These are phyloP conservation scores for Coemansia sp. DNA, from an alignment of 192 early-diverging fungal genomes.

Conservation along the genomic window DNA sequence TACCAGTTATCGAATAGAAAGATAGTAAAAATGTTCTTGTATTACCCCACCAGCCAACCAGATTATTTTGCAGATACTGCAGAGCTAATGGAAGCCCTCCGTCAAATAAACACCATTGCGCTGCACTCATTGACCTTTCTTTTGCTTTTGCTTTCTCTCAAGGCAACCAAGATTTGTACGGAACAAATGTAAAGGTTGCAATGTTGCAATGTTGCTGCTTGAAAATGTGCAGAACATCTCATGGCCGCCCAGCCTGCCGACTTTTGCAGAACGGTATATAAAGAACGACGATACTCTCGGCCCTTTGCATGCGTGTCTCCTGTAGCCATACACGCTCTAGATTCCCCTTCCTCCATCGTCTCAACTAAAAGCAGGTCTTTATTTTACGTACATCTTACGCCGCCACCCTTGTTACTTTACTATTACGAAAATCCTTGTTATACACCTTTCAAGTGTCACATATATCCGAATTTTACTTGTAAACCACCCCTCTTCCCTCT, in stretches of 20 bases:
- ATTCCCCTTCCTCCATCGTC: not conserved
- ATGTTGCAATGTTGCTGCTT: not conserved
- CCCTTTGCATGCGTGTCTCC: not conserved
- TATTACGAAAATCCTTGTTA: not conserved
- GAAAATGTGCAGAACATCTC: no score
- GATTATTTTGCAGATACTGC: not conserved
- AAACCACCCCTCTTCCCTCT: not conserved
- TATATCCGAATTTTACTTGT: not conserved
- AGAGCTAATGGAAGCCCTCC: no score
- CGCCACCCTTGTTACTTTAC: not conserved
- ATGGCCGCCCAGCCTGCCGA: not conserved
- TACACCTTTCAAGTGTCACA: not conserved
- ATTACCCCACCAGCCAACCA: conserved; percentile 3
- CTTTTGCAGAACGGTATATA: not conserved
- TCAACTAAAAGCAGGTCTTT: not conserved
- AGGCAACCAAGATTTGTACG: not conserved
- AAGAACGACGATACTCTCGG: not conserved
- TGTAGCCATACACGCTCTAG: not conserved
- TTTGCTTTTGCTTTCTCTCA: not conserved
- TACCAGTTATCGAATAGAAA: conserved; percentile 4
- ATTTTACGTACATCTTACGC: not conserved
- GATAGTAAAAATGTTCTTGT: not conserved
- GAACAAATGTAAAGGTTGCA: not conserved
- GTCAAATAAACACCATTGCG: no score
- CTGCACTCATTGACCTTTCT: no score